A percentile compares a stretch with the other conserved stretches of the same genome.
phyloP scores from a whole-genome alignment of 257 asterid genomes.

The Ilex aquifolium region DNA sequence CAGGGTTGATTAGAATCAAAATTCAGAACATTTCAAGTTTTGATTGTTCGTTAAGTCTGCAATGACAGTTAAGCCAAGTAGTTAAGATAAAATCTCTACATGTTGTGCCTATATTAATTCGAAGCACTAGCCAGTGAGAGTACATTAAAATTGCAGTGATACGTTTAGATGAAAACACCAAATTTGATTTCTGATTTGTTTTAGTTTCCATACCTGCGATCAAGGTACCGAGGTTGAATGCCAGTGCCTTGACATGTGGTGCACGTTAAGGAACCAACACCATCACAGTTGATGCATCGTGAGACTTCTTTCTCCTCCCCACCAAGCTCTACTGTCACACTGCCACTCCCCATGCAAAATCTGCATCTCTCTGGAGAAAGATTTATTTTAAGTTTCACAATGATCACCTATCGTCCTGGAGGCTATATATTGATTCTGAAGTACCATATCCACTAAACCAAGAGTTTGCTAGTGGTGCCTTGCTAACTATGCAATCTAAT shows the following conservation, averaged over 20 bases:
- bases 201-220: slow-evolving; percentile 62
- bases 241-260: slow-evolving; percentile 99
- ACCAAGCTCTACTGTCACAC: slow-evolving; percentile 74
- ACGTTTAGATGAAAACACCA: not conserved
- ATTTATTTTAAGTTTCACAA: not conserved
- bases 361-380: slow-evolving; percentile 68
- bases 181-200: not conserved
- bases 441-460: too few relatives aligned
- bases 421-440: too few relatives aligned
- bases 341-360: slow-evolving; percentile 81
- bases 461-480: too few relatives aligned
- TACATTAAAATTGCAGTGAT: not conserved
- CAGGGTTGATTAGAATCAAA: not conserved
- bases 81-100: not conserved
- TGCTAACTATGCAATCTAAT: too few relatives aligned
- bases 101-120: not conserved
- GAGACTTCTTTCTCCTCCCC: slow-evolving; percentile 78
- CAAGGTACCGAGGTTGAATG: slow-evolving; percentile 96
- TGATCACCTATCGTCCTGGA: not conserved
- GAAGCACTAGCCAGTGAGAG: not conserved
- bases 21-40: not conserved
- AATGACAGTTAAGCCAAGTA: not conserved
- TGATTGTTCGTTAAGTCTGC: not conserved
- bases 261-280: slow-evolving; percentile 84
- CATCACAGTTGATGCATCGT: slow-evolving; percentile 80